Evolutionary conservation across 2,329 filamentous ascomycete species (phyloP), one percentile per base, ranked within the genome.

Genomic region (Aspergillus eucalypticola): DNA sequence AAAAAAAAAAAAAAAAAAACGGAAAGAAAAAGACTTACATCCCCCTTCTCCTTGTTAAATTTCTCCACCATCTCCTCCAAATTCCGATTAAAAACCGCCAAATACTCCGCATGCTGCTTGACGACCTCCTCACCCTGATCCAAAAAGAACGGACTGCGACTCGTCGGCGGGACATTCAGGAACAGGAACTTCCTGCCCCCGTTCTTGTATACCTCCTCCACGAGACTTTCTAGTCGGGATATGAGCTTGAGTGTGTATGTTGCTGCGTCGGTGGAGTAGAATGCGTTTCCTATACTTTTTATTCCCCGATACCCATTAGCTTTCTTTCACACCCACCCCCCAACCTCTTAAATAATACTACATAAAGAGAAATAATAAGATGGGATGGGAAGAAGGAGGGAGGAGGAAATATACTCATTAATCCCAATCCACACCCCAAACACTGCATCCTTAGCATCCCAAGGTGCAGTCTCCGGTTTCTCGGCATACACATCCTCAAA

Each of bases 131-230:
- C 32, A 0, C 70, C 70, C 46, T 69, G 60, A 0, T 59, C 54
- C 2, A 65, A 21, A 17, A 73, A 67, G 2, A 63, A 54, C 25
- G 72, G 73, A 38, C 64, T 67, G 6, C 71, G 66, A n/a, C 67
- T 67, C 0, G 64, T 66, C 1, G 83, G 83, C 1, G 87, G 86
- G 0, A 88, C 85, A 55, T 81, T 86, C 29, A 89, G 62, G 56
- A 88, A 79, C 2, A 82, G 76, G 61, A 88, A 88, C 58, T 86
- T 86, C 5, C 86, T 76, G 2, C 81, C 81, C 0, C 86, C 86
- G 2, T 78, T 75, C 2, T 74, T 69, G 62, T 86, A 86, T 6
- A 89, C 73, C 19, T 78, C 68, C 58, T 81, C 69, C 49, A 80
- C 62, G 48, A 80, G 71, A 2, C 68, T 63, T 53, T 80, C 80